These are phyloP conservation scores for Carex myosuroides DNA, from an alignment of 176 grass and related monocot species.

Conservation along the genomic window DNA sequence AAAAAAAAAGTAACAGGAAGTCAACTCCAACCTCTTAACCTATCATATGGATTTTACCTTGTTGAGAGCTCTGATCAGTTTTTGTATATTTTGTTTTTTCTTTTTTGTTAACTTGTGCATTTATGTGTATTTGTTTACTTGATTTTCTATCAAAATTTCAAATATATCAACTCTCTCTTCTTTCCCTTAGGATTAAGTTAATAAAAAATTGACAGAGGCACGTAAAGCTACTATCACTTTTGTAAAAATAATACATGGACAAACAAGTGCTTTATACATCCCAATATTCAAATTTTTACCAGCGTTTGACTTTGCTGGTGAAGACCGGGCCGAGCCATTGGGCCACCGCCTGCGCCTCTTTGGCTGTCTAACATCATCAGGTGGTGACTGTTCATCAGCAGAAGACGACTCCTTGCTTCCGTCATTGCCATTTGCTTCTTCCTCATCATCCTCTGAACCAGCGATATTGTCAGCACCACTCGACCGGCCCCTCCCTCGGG, in stretches of 20 bases:
- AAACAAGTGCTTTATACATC: not conserved
- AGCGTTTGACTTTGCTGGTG: slow-evolving; percentile 39
- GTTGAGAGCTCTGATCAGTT: not conserved
- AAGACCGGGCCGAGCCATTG: slow-evolving; percentile 33
- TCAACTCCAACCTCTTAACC: not conserved
- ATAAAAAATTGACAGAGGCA: not conserved
- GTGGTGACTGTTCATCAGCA: slow-evolving; percentile 45
- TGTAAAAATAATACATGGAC: not conserved
- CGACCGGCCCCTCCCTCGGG: slow-evolving; percentile 43
- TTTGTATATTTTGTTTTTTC: not conserved
- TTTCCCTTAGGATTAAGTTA: not conserved
- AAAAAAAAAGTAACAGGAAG: not conserved
- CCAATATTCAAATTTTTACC: slow-evolving; percentile 11
- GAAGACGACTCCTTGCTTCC: slow-evolving; percentile 41
- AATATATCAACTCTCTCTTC: not conserved
- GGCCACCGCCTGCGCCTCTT: slow-evolving; percentile 51
- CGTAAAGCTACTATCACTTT: not conserved
- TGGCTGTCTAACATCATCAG: slow-evolving; percentile 34
- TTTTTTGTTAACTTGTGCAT: not conserved
- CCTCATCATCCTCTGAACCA: slow-evolving; percentile 53
- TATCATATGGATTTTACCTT: not conserved
- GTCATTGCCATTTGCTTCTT: slow-evolving; percentile 42
- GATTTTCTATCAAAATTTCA: not conserved
- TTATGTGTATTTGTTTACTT: not conserved
- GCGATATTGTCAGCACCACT: slow-evolving; percentile 16